Evolutionary conservation across 108 stramenopile species (phyloP).

Genomic region (Cyclotella cryptica): DNA sequence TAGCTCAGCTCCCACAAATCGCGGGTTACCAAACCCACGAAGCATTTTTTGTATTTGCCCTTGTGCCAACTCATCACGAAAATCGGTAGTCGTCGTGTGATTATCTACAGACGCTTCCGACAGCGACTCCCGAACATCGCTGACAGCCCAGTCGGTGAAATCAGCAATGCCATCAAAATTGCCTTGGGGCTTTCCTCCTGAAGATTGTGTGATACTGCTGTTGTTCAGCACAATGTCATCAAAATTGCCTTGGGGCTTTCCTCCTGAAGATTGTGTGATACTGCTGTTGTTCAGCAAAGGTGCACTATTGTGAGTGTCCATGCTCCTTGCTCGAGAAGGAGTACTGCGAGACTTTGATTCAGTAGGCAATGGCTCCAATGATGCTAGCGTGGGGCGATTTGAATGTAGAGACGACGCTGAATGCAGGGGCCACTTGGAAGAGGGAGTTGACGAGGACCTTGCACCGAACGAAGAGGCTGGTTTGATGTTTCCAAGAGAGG

Average conservation of each 20-base stretch:
- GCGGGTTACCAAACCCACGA: neutral
- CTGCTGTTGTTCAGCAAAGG: neutral
- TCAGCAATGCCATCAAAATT: neutral
- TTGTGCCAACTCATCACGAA: neutral
- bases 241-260: too few species aligned
- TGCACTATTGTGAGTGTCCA: neutral
- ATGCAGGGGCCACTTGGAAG: neutral
- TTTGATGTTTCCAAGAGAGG: neutral
- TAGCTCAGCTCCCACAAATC: neutral
- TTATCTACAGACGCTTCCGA: neutral
- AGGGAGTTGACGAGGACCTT: neutral
- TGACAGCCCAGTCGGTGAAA: neutral
- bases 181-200: neutral
- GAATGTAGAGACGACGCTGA: neutral
- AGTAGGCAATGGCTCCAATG: neutral
- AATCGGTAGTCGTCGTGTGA: neutral
- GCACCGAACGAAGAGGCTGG: neutral
- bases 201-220: neutral
- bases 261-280: neutral
- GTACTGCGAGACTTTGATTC: neutral
- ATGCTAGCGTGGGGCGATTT: neutral
- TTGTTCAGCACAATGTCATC: neutral
- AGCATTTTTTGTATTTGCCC: neutral
- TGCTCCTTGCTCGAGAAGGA: neutral
- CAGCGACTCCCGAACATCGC: neutral